Conservation (phyloP, 768 basidiomycete genomes). For the Botryobasidium botryosum region DNA sequence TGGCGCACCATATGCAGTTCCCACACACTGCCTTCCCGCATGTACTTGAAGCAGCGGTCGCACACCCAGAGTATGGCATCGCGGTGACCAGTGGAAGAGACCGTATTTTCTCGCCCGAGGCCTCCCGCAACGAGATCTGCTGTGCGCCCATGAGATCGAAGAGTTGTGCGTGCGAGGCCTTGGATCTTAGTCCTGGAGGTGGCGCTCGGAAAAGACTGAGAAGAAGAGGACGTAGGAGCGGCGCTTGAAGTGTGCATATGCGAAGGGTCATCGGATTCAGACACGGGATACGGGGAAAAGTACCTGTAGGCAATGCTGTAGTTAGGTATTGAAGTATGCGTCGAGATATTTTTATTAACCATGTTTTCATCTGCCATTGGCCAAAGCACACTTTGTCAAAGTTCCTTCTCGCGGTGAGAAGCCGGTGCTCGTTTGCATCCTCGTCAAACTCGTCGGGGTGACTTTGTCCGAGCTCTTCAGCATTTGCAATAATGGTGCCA, state of each 20-base stretch:
- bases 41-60: slow-evolving; percentile 94
- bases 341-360: slow-evolving; percentile 32
- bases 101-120: slow-evolving; percentile 15
- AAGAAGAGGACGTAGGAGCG: background rate
- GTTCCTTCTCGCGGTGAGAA: slow-evolving; percentile 55
- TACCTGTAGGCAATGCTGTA: slow-evolving; percentile 37
- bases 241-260: too few relatives aligned
- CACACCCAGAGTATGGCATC: slow-evolving; percentile 51
- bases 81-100: background rate
- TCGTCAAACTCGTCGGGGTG: slow-evolving; percentile 5
- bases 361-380: slow-evolving; percentile 73
- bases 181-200: too few relatives aligned
- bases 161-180: slow-evolving; percentile 30
- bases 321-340: background rate
- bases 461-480: background rate
- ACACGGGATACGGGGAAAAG: slow-evolving; percentile 79
- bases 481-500: background rate
- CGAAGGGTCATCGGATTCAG: slow-evolving; percentile 40
- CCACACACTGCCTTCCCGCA: slow-evolving; percentile 56
- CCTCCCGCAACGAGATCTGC: slow-evolving; percentile 50
- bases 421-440: slow-evolving; percentile 49
- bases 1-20: slow-evolving; percentile 39
- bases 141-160: slow-evolving; percentile 52
- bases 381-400: slow-evolving; percentile 80
- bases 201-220: too few relatives aligned